Evolutionary conservation across 1,284 basidiomycete species (phyloP).

Genomic region (Ganoderma meredithae): DNA sequence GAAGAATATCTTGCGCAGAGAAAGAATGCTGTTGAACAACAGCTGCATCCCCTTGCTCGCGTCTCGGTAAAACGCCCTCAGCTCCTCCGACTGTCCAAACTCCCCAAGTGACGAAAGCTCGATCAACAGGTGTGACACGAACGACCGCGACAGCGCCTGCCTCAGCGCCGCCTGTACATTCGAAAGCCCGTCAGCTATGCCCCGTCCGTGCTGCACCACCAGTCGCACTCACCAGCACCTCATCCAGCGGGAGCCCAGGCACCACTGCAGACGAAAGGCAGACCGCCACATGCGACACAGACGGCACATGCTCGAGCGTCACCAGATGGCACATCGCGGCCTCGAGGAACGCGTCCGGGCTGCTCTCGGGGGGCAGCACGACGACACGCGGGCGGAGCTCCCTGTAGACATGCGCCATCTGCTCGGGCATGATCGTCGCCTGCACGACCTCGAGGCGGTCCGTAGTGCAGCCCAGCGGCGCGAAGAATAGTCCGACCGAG

Average conservation of each 20-base stretch:
- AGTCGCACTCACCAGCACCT: not conserved
- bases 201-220: not conserved
- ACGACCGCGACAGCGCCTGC: not conserved
- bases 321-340: not conserved
- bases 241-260: not conserved
- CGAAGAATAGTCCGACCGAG: not conserved
- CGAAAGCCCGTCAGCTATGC: not conserved
- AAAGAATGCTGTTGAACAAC: not conserved
- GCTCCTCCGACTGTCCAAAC: not conserved
- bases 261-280: not conserved
- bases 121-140: not conserved
- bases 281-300: not conserved
- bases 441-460: not conserved
- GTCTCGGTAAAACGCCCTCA: not conserved
- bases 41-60: not conserved
- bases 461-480: not conserved
- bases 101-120: not conserved
- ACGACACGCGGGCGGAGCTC: slow-evolving; percentile 2
- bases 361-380: not conserved
- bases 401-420: not conserved
- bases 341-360: not conserved
- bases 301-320: not conserved
- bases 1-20: not conserved
- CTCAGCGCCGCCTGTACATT: not conserved
- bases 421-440: not conserved